Evolutionary conservation across 371 early-diverging fungal species (phyloP).

Genomic region (Mucor mucedo): DNA sequence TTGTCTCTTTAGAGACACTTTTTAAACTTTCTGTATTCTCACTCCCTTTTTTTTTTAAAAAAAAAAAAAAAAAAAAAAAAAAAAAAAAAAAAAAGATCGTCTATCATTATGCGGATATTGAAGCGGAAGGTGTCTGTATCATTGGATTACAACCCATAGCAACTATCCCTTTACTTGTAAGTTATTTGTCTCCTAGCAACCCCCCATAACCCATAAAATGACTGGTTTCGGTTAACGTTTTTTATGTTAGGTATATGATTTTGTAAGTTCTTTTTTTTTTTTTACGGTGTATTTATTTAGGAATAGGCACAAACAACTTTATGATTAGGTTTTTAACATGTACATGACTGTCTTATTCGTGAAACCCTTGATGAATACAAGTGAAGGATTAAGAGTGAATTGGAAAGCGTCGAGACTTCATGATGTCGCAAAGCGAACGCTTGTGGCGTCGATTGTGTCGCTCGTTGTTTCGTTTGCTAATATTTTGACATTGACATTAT

Average conservation of each 20-base stretch:
- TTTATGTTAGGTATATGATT: not conserved
- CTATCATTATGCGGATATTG: conserved; percentile 45
- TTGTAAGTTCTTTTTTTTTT: not conserved
- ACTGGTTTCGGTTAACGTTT: not conserved
- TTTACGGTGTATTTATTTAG: no score
- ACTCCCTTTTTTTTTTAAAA: not conserved
- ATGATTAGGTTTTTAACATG: conserved; percentile 40
- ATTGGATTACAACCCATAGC: conserved; percentile 56
- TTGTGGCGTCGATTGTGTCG: conserved; percentile 54
- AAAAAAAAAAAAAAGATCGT: conserved; percentile 30
- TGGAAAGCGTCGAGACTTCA: conserved; percentile 46
- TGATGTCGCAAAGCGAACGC: conserved; percentile 51
- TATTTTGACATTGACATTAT: conserved; percentile 42
- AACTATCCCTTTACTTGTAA: conserved; percentile 53
- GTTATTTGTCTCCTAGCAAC: not conserved
- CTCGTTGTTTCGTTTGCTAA: conserved; percentile 57
- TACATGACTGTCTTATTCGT: conserved; percentile 59
- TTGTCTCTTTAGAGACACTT: not conserved
- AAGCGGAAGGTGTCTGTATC: conserved; percentile 45
- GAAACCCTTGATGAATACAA: conserved; percentile 38
- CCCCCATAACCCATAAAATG: not conserved
- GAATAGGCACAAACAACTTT: no score
- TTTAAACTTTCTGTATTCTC: not conserved
- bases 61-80: conserved; percentile 23
- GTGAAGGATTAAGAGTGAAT: conserved; percentile 18